Base-by-base conservation (phyloP, 176 grass and related monocot species). In the Secale cereale region DNA sequence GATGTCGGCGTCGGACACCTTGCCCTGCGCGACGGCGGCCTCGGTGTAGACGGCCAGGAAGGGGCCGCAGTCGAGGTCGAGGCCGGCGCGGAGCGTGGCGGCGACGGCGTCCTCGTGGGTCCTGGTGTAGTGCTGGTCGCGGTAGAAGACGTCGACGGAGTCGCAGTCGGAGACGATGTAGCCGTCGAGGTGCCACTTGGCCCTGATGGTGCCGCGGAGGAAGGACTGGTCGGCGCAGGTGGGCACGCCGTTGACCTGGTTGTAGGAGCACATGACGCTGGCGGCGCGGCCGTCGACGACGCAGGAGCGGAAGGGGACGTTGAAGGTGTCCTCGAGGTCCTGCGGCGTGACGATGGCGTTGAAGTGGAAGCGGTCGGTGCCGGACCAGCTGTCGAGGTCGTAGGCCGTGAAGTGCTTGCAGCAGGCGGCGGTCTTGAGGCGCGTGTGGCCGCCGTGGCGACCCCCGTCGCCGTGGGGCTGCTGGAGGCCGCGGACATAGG, bases 331-430 rank as follows among this genome's bases (percentile, higher is more conserved):
- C 81, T 95, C 91, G 8, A 98, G 81, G 71, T 98, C 96, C 27
- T 95, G 96, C 22, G 86, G 46, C 23, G 64, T 76, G 9, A 95
- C 92, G 17, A 94, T 59, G 76, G 96, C 93, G 65, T 98, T 94
- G 87, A 98, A 95, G 78, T 95, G 89, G 89, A 77, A 98, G 7
- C 96, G 89, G 69, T 94, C 91, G 27, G 80, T 37, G 27, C 89
- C 89, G 0, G 89, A 85, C 96, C 89, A 95, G 28, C 69, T 89
- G 83, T 98, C 96, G 28, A 98, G 96, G 74, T 98, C 96, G 85
- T 98, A 95, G 22, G 96, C 96, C 4, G 96, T 98, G 96, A 95
- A 98, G 78, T 98, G 96, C 70, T 98, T 98, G 89, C 93, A 98
- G 91, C 91, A 95, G 54, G 96, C 96, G 15, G 95, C 95, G 41